Evolutionary conservation across 1,284 basidiomycete species (phyloP).

Genomic region (Ustilago esculenta): DNA sequence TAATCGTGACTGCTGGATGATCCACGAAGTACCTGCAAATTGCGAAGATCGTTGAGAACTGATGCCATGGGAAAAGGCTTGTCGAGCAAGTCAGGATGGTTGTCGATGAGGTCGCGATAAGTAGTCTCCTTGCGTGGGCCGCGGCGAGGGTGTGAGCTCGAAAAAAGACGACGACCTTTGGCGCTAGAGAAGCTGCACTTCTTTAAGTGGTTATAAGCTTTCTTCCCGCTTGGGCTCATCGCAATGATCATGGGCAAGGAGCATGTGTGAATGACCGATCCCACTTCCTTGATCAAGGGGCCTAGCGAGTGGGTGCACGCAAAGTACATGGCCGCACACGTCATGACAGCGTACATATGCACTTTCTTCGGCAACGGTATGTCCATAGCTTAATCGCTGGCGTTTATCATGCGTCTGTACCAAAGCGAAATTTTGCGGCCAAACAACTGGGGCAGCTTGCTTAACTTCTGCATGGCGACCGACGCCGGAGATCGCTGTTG

Average conservation of each 20-base stretch:
- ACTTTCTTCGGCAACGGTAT: not conserved
- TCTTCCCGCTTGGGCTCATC: conserved; percentile 6
- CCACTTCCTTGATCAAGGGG: not conserved
- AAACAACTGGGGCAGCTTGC: not conserved
- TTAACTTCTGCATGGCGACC: not conserved
- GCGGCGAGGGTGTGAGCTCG: not conserved
- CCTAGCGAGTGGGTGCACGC: not conserved
- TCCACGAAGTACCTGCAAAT: conserved; percentile 23
- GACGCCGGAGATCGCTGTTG: not conserved
- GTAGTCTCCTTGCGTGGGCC: conserved; percentile 23
- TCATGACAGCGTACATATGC: not conserved
- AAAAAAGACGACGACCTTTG: conserved; percentile 4
- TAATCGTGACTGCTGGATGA: conserved; percentile 14
- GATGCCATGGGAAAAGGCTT: conserved; percentile 29
- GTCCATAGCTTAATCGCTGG: not conserved
- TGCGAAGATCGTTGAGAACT: conserved; percentile 37
- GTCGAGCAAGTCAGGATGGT: conserved; percentile 27
- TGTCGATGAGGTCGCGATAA: conserved; percentile 21
- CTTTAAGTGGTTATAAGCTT: not conserved
- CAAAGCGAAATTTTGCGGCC: not conserved
- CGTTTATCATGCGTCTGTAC: not conserved
- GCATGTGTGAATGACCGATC: conserved; percentile 10
- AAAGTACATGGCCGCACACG: not conserved
- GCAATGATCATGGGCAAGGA: conserved; percentile 25
- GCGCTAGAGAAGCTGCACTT: not conserved